Evolutionary conservation across 805 yeast genomes (phyloP).

Genomic region (Ogataea pilisensis): DNA sequence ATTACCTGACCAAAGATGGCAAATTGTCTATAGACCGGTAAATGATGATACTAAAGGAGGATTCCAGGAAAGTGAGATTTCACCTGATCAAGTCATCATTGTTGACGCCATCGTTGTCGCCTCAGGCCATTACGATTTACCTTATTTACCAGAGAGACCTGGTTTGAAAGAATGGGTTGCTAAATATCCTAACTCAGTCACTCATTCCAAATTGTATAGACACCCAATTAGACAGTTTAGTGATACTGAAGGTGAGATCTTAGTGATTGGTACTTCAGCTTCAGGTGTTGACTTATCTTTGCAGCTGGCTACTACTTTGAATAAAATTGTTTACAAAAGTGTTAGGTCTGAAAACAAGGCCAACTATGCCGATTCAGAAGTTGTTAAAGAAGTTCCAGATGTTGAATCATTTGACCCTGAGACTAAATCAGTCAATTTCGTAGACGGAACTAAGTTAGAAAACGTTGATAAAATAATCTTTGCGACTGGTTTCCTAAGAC

Average conservation of each 20-base stretch:
- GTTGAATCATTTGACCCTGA: conserved; percentile 36
- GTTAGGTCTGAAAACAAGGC: conserved; percentile 41
- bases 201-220: conserved; percentile 60
- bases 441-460: conserved; percentile 42
- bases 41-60: conserved; percentile 32
- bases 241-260: conserved; percentile 38
- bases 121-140: conserved; percentile 59
- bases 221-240: conserved; percentile 37
- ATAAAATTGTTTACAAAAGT: conserved; percentile 44
- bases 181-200: conserved; percentile 42
- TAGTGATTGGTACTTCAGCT: conserved; percentile 74
- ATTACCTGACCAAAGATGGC: conserved; percentile 34
- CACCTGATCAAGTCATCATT: conserved; percentile 32
- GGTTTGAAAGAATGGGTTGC: conserved; percentile 50
- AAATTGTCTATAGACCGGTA: conserved; percentile 35
- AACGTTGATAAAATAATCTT: conserved; percentile 55
- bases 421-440: conserved; percentile 38
- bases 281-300: conserved; percentile 70
- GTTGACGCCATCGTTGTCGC: conserved; percentile 65
- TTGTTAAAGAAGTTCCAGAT: conserved; percentile 41
- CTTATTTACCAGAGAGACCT: conserved; percentile 48
- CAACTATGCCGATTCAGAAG: conserved; percentile 41
- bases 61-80: conserved; percentile 6
- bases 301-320: conserved; percentile 47
- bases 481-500: conserved; percentile 69